Base-by-base conservation (phyloP, 1,139 yeast species). In the Insectozyma bohioensis region DNA sequence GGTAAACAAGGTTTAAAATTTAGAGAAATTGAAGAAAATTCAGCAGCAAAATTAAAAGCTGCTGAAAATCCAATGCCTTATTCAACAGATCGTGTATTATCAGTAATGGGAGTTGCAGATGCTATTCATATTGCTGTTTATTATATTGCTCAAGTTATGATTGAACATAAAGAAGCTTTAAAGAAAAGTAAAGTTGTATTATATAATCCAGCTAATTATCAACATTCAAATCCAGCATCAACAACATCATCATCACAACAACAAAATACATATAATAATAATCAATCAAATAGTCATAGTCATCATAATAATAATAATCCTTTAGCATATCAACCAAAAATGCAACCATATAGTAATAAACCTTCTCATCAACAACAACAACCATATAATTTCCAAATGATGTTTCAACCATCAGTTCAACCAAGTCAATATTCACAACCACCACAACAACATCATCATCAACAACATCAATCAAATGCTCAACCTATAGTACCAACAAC, bases 61-160 rank as follows among this genome's bases (percentile, higher is more conserved):
- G 86, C 85, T 13, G 92, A 85, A 33, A 75, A 77, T 31, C 75
- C 83, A 13, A 65, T 88, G 44, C 88, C 95, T 1, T 74, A 74
- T 41, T 84, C 95, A 1, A 85, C 92, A 11, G 97, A 88, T 54
- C 71, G 95, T 39, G 68, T 85, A 5, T 61, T 88, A 34, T 71
- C 80, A 19, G 73, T 88, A 12, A 66, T 73, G 10, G 97, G 97
- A 4, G 94, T 84, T 8, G 88, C 90, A 4, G 95, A 85, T 58
- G 90, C 95, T 3, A 76, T 88, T 32, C 95, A 85, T 51, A 84
- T 85, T 46, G 96, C 96, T 6, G 68, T 82, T 1, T 85, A 80
- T 54, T 82, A 82, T 51, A 72, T 86, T 36, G 78, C 85, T 2
- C 81, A 79, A 52, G 81, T 84, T 6, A 66, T 82, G 36, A 55